Evolutionary conservation across 192 early-diverging fungal genomes (phyloP), one percentile per base, ranked within the genome.

Genomic region (Rhizophagus clarus): DNA sequence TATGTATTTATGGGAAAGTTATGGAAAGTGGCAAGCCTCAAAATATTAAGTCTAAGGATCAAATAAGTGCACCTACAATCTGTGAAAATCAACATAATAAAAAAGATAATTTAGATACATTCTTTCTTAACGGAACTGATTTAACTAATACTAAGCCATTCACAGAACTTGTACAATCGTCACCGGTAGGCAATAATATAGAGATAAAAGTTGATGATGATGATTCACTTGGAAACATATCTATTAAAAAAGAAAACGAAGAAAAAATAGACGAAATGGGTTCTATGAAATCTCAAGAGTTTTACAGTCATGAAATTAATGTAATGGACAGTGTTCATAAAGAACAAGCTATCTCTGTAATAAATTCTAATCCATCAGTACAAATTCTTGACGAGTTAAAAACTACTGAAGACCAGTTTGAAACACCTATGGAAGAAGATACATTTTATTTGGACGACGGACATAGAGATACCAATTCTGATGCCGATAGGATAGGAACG

Each of bases 1-100:
- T 81, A 26, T 81, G 80, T 68, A 77, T 81, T 17, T 81, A 81
- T 64, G 80, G 80, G 42, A 49, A 42, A 26, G 80, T 76, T 7
- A 20, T 81, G 29, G 80, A 81, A 63, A 68, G 32, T 47, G 63
- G 31, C 37, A 76, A 37, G 26, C 2, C 51, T 37, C 63, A 49
- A 9, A 51, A 31, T 28, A n/a, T 42, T 12, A 78, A 78, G 56
- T 47, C 11, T 15, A 64, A 78, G 12, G 28, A 78, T n/a, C 10
- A 17, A 20, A 51, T 32, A 34, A 32, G 60, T 47, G 29, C 64
- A 3, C 42, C 68, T n/a, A 40, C 34, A 37, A n/a, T 42, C 45
- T 24, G 37, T n/a, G 37, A 70, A 70, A 17, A 14, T 31, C 37
- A 70, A 70, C 5, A 42, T 37, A 70, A 70, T 70, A 70, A 70